Evolutionary conservation across 176 grass and related monocot genomes (phyloP).

Genomic region (Chloris gayana): DNA sequence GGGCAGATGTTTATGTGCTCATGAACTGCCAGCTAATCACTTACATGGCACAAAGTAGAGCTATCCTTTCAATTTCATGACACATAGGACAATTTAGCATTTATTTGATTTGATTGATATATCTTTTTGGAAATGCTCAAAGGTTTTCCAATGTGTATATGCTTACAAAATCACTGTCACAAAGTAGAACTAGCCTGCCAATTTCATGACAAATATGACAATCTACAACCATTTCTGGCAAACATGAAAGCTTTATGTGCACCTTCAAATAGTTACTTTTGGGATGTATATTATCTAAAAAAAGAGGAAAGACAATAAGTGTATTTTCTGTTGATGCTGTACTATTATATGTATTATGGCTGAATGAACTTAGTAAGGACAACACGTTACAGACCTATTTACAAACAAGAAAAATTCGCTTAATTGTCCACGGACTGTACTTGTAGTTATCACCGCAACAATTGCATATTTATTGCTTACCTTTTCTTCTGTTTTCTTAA

Average conservation of each 20-base stretch:
- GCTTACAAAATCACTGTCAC: not conserved
- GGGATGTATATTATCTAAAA: not conserved
- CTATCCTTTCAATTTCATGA: not conserved
- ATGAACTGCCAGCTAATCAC: not conserved
- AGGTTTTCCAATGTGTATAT: not conserved
- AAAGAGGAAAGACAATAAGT: not conserved
- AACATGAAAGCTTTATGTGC: slow-evolving; percentile 16
- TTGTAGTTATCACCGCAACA: not conserved
- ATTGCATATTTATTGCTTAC: slow-evolving; percentile 16
- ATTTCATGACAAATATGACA: not conserved
- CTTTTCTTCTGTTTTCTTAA: slow-evolving; percentile 26
- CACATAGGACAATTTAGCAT: too few relatives aligned
- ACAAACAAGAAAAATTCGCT: not conserved
- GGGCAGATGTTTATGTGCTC: not conserved
- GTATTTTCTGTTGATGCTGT: not conserved
- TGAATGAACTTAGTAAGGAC: not conserved
- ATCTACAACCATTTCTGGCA: not conserved
- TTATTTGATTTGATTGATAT: not conserved
- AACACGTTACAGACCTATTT: not conserved
- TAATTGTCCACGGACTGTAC: not conserved
- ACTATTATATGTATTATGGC: not conserved
- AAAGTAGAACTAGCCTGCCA: not conserved
- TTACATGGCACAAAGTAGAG: not conserved
- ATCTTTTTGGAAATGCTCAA: not conserved
- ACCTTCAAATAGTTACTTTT: slow-evolving; percentile 1